A percentile compares a stretch with the other conserved stretches of the same genome.
Conservation (phyloP, 768 basidiomycete genomes). For the Termitomyces sp. region DNA sequence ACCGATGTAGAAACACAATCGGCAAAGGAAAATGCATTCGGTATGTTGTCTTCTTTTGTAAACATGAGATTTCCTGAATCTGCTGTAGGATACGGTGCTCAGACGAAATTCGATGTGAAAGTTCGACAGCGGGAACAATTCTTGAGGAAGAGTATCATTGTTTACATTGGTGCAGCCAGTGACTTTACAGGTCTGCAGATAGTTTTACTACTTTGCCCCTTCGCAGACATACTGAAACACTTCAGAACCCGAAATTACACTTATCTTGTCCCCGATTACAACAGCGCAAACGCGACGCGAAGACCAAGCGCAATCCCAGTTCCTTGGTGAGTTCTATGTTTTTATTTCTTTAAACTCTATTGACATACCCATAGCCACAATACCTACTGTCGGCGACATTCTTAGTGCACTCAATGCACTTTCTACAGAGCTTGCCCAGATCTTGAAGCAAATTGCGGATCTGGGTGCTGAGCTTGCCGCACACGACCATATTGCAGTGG, state of each 20-base stretch:
- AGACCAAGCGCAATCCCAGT: conserved; percentile 50
- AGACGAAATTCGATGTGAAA: conserved; percentile 58
- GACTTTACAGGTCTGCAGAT: conserved; percentile 59
- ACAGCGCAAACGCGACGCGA: conserved; percentile 54
- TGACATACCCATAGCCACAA: conserved; percentile 48
- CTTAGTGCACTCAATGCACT: conserved; percentile 66
- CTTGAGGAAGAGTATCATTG: conserved; percentile 59
- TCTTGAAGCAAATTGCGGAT: conserved; percentile 64
- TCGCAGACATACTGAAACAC: background rate
- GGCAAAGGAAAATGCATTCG: conserved; percentile 52
- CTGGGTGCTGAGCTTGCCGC: conserved; percentile 70
- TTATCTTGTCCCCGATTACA: conserved; percentile 66
- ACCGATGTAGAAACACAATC: conserved; percentile 65
- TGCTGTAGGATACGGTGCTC: conserved; percentile 45
- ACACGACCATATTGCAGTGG: conserved; percentile 67
- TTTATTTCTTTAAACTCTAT: background rate
- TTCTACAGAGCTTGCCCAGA: conserved; percentile 56
- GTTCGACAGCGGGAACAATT: conserved; percentile 56
- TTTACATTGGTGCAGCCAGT: conserved; percentile 70
- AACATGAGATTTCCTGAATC: background rate
- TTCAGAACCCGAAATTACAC: conserved; percentile 67
- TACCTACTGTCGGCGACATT: conserved; percentile 75
- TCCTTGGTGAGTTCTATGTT: conserved; percentile 46
- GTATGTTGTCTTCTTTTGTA: conserved; percentile 31
- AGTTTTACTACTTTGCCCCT: background rate